Evolutionary conservation across 176 grass and related monocot genomes (phyloP), one percentile per base, ranked within the genome.

Genomic region (Aegilops tauschii): DNA sequence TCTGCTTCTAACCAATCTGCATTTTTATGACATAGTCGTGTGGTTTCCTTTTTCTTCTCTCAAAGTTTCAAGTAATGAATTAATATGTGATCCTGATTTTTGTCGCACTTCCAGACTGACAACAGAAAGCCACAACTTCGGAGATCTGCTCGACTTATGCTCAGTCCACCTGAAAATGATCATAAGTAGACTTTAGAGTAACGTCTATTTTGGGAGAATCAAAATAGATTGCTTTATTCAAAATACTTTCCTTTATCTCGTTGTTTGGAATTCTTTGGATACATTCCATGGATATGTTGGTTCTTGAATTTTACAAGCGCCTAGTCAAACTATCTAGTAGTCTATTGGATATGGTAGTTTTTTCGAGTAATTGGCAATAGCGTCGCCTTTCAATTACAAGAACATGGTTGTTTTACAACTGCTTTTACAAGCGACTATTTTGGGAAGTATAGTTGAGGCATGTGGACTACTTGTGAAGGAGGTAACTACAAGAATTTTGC

Each of bases 61-160:
- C n/a, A 74, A 49, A 28, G 12, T 49, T 74, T 49, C 40, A 74
- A 74, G 13, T 74, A 28, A 29, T 28, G n/a, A 74, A 74, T 74
- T 74, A 74, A 49, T 47, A 47, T 1, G 13, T 49, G 71, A 74
- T 73, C 40, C 23, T 74, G 12, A 42, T 47, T 74, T 73, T 49
- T 74, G 37, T 49, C 71, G 12, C 40, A 74, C 42, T 74, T 74
- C 39, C 12, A 47, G 35, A 36, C 35, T 36, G 35, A 45, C 45
- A 40, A 28, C 37, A 44, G 70, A 73, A 73, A 74, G 71, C 71
- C 40, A 74, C 71, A 47, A 74, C 71, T 74, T 37, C n/a, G 71
- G 23, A 74, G 40, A 74, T 74, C 71, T 74, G 6, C 71, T 37
- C 40, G 40, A 47, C 71, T 74, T 74, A 28, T 49, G 40, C 71